Percentiles rank a stretch among this genome's conserved stretches.
Conservation (phyloP, 352 stramenopile species). For the Globisporangium solare region DNA sequence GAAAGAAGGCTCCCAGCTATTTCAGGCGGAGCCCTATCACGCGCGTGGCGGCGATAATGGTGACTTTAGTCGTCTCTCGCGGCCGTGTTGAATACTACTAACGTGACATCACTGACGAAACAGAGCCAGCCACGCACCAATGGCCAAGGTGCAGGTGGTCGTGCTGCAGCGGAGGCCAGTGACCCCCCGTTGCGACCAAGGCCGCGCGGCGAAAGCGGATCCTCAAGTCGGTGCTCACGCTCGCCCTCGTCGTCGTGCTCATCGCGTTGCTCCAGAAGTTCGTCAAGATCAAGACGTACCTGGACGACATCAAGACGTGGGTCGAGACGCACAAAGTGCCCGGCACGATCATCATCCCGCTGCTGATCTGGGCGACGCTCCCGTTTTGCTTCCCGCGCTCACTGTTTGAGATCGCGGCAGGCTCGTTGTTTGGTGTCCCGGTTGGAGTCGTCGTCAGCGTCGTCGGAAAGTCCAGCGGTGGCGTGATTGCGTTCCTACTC, state of each 20-base stretch:
- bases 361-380: slow-evolving; percentile 9
- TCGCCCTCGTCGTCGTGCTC: slow-evolving; percentile 1
- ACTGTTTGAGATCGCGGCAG: slow-evolving; percentile 14
- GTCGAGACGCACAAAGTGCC: slow-evolving; percentile 6
- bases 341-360: slow-evolving; percentile 2
- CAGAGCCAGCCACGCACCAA: not conserved
- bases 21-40: not conserved
- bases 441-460: slow-evolving; percentile 10
- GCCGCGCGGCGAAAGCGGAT: not conserved
- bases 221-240: slow-evolving; percentile 4
- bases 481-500: slow-evolving; percentile 12
- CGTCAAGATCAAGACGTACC: slow-evolving; percentile 5
- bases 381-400: slow-evolving; percentile 15
- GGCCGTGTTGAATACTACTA: too few species aligned
- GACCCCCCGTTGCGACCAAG: not conserved
- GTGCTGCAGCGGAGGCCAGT: not conserved
- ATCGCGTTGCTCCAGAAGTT: slow-evolving; percentile 3
- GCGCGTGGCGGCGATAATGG: not conserved
- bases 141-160: slow-evolving; percentile 2
- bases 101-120: too few species aligned
- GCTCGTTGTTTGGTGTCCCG: slow-evolving; percentile 14
- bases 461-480: slow-evolving; percentile 12
- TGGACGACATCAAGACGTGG: slow-evolving; percentile 4
- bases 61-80: too few species aligned
- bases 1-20: not conserved